Evolutionary conservation across 805 yeast species (phyloP), one percentile per base, ranked within the genome.

Genomic region (Lachancea mirantina): DNA sequence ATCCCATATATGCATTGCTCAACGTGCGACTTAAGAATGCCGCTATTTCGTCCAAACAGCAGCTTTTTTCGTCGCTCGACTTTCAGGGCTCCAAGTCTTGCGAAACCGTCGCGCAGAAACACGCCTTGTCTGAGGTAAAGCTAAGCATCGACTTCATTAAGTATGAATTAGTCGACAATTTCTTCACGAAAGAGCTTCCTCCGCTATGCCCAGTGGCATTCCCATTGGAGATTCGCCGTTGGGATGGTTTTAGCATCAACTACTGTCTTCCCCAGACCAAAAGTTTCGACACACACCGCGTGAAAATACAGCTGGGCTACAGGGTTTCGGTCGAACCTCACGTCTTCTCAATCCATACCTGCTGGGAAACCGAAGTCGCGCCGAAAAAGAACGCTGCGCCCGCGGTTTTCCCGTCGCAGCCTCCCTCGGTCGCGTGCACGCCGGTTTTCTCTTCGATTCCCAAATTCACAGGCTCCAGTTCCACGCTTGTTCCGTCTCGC

Each of bases 301-400:
- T 51, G 5, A 38, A 41, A 19, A 39, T 55, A 3, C 42, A 49
- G 11, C 36, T 55, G 13, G 38, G 35, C 2, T 54, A 54, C 34
- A 19, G 14, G 10, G 30, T 38, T 14, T 26, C 7, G 8, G 27
- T 25, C 9, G 21, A n/a, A 3, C 22, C 28, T 7, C 20, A 16
- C 25, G 11, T 19, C 25, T 18, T 27, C 42, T 26, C 49, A 4
- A 38, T 54, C 8, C 23, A 38, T 5, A 57, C 59, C 9, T 29
- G 44, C 13, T 53, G 59, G 60, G 55, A 53, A 27, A 55, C 60
- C 4, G 59, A 53, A 18, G 51, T 56, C 3, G 47, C 57, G 4
- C 29, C 54, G 17, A 50, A 52, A 36, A 43, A 39, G 32, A 47
- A 30, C 11, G 27, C 31, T 23, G 30, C 28, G 3, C 34, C 31